Evolutionary conservation across 208 protist species (phyloP).

Genomic region (Wallacemonas rigidus): DNA sequence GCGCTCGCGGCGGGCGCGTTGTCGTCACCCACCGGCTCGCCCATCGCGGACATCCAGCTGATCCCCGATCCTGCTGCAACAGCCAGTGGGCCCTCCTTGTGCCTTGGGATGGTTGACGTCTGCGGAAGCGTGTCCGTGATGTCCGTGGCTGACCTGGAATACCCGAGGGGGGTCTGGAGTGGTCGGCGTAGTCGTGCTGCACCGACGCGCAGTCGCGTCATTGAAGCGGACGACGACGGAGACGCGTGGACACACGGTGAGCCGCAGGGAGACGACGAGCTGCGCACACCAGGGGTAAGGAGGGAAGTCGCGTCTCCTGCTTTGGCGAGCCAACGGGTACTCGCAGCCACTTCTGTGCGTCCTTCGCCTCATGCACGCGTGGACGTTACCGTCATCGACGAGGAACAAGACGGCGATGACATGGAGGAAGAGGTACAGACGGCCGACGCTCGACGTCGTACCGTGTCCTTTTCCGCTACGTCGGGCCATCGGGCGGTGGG

Average conservation of each 20-base stretch:
- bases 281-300: no score
- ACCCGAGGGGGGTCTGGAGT: background rate
- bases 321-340: background rate
- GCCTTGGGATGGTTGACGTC: constrained; percentile 54
- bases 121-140: constrained; percentile 32
- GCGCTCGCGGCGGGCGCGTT: constrained; percentile 22
- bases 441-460: background rate
- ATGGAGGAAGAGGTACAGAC: background rate
- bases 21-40: constrained; percentile 37
- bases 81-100: background rate
- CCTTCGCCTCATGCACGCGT: background rate
- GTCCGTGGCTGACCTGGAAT: constrained; percentile 40
- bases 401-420: background rate
- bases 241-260: background rate
- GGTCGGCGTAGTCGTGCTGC: constrained; percentile 6
- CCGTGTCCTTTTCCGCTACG: constrained; percentile 1
- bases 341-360: no score
- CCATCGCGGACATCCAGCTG: constrained; percentile 46
- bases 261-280: no score
- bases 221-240: constrained; percentile 5
- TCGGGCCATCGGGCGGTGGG: background rate
- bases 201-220: background rate
- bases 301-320: no score
- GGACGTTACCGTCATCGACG: background rate
- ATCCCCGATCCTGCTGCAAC: background rate